A percentile compares a stretch with the other conserved stretches of the same genome.
Conservation (phyloP, 306 rosid species). For the Cicer arietinum region DNA sequence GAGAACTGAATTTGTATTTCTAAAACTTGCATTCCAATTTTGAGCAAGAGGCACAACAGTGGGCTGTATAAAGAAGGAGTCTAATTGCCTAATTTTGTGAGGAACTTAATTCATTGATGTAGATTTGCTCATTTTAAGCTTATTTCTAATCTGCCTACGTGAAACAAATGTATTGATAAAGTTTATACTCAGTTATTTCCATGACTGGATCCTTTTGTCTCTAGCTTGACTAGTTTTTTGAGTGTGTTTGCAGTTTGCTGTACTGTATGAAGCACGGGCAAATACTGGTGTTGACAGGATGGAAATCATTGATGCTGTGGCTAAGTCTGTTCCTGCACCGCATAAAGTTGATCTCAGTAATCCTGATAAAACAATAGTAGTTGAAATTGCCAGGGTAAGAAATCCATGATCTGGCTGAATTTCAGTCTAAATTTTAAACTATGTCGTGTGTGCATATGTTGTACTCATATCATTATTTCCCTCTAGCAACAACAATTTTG, state of each 20-base stretch:
- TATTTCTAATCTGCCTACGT: neutral
- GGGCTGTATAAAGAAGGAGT: neutral
- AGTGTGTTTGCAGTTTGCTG: slow-evolving; percentile 76
- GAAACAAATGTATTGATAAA: slow-evolving; percentile 1
- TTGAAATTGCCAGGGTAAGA: slow-evolving; percentile 89
- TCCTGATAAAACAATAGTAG: slow-evolving; percentile 89
- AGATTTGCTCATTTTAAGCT: slow-evolving; percentile 5
- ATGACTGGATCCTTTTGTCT: slow-evolving; percentile 6
- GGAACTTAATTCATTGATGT: slow-evolving; percentile 5
- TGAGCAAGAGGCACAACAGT: neutral
- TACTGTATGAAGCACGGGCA: slow-evolving; percentile 90
- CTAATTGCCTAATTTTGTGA: neutral
- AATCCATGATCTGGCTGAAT: slow-evolving; percentile 28
- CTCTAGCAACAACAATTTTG: neutral
- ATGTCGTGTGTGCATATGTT: neutral
- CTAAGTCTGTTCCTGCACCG: slow-evolving; percentile 86
- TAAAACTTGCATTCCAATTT: neutral
- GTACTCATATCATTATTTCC: neutral
- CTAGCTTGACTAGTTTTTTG: slow-evolving; percentile 28
- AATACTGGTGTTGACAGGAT: slow-evolving; percentile 88
- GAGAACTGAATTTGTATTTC: neutral
- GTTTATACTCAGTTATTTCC: neutral
- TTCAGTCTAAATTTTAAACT: slow-evolving; percentile 11
- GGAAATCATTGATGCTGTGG: slow-evolving; percentile 87
- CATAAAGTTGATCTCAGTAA: slow-evolving; percentile 91